Percentiles rank a stretch among this genome's conserved stretches.
These are phyloP conservation scores for Aphanomyces cochlioides DNA, from an alignment of 352 stramenopile genomes.

Conservation along the genomic window DNA sequence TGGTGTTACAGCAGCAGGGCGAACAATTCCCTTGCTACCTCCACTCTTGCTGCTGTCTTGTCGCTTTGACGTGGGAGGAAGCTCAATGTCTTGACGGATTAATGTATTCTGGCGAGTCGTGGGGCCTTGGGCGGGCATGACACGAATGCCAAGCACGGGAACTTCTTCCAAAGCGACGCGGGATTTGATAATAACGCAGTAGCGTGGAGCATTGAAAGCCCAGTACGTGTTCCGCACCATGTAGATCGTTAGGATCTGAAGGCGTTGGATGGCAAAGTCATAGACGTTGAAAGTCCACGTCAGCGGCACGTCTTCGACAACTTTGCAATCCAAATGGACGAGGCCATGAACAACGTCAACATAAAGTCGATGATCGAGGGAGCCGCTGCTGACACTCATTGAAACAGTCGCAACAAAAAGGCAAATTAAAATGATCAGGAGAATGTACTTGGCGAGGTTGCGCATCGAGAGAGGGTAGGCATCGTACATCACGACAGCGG, in stretches of 20 bases:
- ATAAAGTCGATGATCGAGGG: background rate
- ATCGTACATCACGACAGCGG: slow-evolving; percentile 26
- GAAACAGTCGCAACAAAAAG: slow-evolving; percentile 2
- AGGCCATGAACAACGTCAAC: slow-evolving; percentile 17
- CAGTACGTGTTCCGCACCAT: slow-evolving; percentile 31
- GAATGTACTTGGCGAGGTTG: slow-evolving; percentile 16
- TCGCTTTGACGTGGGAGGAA: background rate
- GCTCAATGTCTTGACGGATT: background rate
- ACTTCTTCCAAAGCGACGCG: slow-evolving; percentile 28
- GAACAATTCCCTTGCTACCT: background rate
- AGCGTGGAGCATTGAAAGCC: slow-evolving; percentile 27
- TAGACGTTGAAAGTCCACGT: slow-evolving; percentile 30
- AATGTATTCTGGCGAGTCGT: slow-evolving; percentile 12
- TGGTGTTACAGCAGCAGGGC: background rate
- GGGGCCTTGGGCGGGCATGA: background rate
- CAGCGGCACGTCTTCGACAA: slow-evolving; percentile 1
- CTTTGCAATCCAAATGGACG: slow-evolving; percentile 16
- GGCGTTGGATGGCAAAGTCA: slow-evolving; percentile 29
- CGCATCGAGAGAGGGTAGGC: slow-evolving; percentile 28
- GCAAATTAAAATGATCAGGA: slow-evolving; percentile 22
- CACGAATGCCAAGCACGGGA: slow-evolving; percentile 9
- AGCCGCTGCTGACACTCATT: slow-evolving; percentile 1
- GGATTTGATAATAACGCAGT: slow-evolving; percentile 30
- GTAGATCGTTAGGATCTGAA: slow-evolving; percentile 29
- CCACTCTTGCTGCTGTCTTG: background rate